Evolutionary conservation across 1,139 yeast species (phyloP).

Genomic region (Taphrina communis): DNA sequence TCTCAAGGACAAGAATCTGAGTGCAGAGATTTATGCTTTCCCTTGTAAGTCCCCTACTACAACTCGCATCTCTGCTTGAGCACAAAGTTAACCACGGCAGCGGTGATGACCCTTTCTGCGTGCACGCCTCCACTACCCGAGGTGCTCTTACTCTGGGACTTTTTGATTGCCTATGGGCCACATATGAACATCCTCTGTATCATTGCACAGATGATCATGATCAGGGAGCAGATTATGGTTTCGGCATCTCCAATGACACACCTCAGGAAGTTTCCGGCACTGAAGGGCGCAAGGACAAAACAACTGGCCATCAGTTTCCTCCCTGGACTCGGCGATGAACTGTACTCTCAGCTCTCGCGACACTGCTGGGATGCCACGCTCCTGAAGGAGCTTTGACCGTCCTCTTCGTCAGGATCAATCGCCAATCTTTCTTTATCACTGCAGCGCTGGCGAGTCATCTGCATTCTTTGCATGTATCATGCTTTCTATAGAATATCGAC

Average conservation of each 20-base stretch:
- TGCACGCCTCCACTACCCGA: conserved; percentile 86
- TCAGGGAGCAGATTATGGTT: conserved; percentile 48
- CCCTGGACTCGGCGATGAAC: conserved; percentile 70
- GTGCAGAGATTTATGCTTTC: conserved; percentile 86
- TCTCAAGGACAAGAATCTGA: conserved; percentile 66
- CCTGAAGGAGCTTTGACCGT: conserved; percentile 34
- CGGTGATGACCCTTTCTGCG: conserved; percentile 83
- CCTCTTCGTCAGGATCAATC: not conserved
- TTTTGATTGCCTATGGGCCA: conserved; percentile 85
- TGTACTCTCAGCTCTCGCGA: conserved; percentile 71
- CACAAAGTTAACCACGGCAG: conserved; percentile 31
- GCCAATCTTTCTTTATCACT: not conserved
- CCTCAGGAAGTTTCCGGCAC: conserved; percentile 34
- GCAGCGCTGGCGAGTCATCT: not conserved
- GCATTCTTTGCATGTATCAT: too few species aligned
- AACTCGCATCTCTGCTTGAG: not conserved
- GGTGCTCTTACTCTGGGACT: conserved; percentile 84
- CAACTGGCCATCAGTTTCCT: conserved; percentile 68
- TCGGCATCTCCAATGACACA: conserved; percentile 36
- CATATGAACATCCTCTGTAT: conserved; percentile 85
- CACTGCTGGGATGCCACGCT: conserved; percentile 67
- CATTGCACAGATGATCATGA: conserved; percentile 79
- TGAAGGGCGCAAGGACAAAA: conserved; percentile 21
- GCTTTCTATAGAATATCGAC: too few species aligned
- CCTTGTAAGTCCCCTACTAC: conserved; percentile 56